Evolutionary conservation across 2,329 filamentous ascomycete species (phyloP).

Genomic region (Grosmannia huntii): DNA sequence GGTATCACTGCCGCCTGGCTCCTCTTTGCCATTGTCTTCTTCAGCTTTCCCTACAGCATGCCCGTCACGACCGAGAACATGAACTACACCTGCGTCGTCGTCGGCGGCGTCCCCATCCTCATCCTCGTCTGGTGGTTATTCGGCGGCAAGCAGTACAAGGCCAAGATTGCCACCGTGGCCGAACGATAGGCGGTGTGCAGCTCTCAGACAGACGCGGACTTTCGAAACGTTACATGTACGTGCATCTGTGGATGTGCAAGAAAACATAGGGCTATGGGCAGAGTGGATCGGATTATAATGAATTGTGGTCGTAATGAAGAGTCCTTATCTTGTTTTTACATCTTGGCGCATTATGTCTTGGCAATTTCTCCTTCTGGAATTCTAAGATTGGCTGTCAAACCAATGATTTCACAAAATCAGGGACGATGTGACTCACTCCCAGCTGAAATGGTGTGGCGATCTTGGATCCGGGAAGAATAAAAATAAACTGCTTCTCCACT

Average conservation of each 20-base stretch:
- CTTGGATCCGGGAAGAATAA: no score
- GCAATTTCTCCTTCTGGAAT: background rate
- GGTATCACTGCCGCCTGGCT: constrained; percentile 24
- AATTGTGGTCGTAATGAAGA: no score
- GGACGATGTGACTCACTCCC: background rate
- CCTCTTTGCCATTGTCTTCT: constrained; percentile 28
- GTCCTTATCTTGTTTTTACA: background rate
- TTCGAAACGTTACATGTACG: no score
- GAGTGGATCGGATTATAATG: no score
- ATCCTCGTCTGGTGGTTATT: constrained; percentile 37
- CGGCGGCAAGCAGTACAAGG: constrained; percentile 8
- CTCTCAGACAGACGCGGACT: no score
- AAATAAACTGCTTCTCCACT: no score
- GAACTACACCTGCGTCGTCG: constrained; percentile 42
- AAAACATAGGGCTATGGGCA: no score
- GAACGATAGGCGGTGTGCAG: background rate
- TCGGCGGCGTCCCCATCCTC: constrained; percentile 32
- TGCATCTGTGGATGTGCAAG: no score
- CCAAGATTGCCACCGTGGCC: background rate
- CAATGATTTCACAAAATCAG: background rate
- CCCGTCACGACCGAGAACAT: constrained; percentile 27
- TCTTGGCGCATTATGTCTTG: background rate
- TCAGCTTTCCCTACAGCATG: constrained; percentile 32
- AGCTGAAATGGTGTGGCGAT: no score
- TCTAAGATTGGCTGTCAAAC: background rate